These are phyloP conservation scores for Yarrowia yakushimensis DNA, from an alignment of 805 yeast genomes.

Conservation along the genomic window DNA sequence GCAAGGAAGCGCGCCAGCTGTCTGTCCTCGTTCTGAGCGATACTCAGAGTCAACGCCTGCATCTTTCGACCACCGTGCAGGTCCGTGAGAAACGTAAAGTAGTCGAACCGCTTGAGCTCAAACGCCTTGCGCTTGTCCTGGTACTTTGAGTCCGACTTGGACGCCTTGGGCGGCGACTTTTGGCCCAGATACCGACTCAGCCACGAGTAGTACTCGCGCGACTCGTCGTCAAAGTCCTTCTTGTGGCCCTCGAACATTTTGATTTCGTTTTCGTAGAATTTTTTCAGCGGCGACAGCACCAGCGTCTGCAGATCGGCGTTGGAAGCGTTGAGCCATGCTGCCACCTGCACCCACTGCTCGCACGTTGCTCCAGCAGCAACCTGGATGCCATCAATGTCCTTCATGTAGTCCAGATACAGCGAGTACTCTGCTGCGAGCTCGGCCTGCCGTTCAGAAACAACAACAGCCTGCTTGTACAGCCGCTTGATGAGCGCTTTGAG, in stretches of 20 bases:
- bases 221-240: conserved; percentile 46
- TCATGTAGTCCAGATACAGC: conserved; percentile 36
- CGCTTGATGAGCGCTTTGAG: conserved; percentile 39
- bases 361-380: conserved; percentile 37
- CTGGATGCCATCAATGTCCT: conserved; percentile 35
- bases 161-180: conserved; percentile 35
- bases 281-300: conserved; percentile 41
- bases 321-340: conserved; percentile 24
- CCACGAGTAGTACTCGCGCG: conserved; percentile 45
- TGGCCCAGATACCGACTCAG: conserved; percentile 42
- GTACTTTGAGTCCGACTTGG: conserved; percentile 41
- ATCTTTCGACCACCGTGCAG: conserved; percentile 44
- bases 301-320: conserved; percentile 36
- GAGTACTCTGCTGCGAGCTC: conserved; percentile 38
- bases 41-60: conserved; percentile 39
- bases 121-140: conserved; percentile 41
- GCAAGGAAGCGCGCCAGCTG: conserved; percentile 35
- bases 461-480: conserved; percentile 39
- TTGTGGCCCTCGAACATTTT: conserved; percentile 42
- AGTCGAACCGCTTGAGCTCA: conserved; percentile 44
- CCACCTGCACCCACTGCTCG: conserved; percentile 32
- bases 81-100: conserved; percentile 42
- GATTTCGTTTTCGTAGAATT: conserved; percentile 43
- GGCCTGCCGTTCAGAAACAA: conserved; percentile 36
- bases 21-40: conserved; percentile 40